Base-by-base conservation (phyloP, 2,329 filamentous ascomycete genomes). In the Hirsutella thompsonii region DNA sequence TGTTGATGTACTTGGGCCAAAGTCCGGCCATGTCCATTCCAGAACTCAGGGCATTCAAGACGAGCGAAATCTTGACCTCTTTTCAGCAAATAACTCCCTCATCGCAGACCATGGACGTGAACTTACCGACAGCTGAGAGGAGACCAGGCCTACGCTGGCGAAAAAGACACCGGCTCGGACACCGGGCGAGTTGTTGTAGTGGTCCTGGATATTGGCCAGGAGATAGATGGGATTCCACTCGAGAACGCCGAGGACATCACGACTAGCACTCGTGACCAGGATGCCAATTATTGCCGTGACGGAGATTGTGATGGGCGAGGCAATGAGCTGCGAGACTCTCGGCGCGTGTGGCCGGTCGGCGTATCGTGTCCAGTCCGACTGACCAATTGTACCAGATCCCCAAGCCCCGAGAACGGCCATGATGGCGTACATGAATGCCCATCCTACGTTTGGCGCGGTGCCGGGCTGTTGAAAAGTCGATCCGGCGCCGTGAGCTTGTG, bases 1-100 rank as follows among this genome's bases (percentile, higher is more conserved):
- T 76, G 51, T 73, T 74, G 54, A 78, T 66, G 45, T 67, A 75
- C 33, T 59, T 61, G 0, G 72, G 70, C 43, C 66, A 67, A 0
- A 75, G 53, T 1, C 65, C 68, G 0, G 72, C 64, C 38, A 76
- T 56, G 48, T 77, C 74, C 60, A 77, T 74, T 5, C 72, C 73
- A 3, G 63, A 61, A 0, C 65, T 65, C 46, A 72, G 62, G 1
- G 63, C 61, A 47, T 74, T 75, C 40, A 67, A 58, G 32, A 69
- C 59, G 4, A 52, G 40, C 2, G 44, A 47, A 5, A 50, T 51
- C 45, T 49, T n/a, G 10, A 14, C 9, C 14, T 26, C 9, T 10
- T 5, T n/a, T 18, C 13, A 18, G n/a, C n/a, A 8, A 16, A 18
- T 34, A 16, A 8, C n/a, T 5, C 2, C 14, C 3, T 16, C 1